Conservation (phyloP, 257 asterid species). For the Striga asiatica region DNA sequence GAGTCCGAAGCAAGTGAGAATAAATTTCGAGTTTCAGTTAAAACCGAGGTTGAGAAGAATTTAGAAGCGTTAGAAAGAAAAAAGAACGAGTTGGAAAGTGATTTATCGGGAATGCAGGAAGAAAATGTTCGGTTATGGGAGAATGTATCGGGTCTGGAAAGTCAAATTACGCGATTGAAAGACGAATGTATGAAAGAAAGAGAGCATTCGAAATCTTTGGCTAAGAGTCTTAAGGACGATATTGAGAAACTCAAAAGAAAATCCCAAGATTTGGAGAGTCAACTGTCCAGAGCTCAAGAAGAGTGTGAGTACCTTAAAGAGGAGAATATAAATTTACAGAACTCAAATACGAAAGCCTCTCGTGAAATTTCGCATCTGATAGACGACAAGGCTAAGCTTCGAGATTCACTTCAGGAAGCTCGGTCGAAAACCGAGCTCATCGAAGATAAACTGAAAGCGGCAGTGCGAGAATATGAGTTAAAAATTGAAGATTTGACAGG, state of each 20-base stretch:
- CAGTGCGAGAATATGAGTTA: constrained; percentile 26
- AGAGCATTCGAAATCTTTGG: constrained; percentile 21
- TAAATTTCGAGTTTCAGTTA: constrained; percentile 21
- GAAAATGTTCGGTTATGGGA: constrained; percentile 28
- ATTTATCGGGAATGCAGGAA: constrained; percentile 24
- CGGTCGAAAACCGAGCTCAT: constrained; percentile 21
- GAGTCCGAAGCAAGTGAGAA: constrained; percentile 53
- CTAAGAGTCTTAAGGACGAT: constrained; percentile 35
- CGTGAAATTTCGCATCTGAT: too few species aligned
- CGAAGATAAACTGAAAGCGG: constrained; percentile 21
- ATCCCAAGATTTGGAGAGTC: constrained; percentile 28
- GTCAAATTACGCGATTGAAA: constrained; percentile 24
- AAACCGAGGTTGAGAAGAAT: too few species aligned
- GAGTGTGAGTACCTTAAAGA: constrained; percentile 29
- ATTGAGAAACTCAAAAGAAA: constrained; percentile 23
- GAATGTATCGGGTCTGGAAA: constrained; percentile 23
- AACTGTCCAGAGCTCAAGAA: constrained; percentile 29
- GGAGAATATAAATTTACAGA: constrained; percentile 33
- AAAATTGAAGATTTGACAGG: constrained; percentile 29
- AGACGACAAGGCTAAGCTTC: too few species aligned
- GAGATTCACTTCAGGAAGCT: constrained; percentile 34
- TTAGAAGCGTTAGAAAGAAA: too few species aligned
- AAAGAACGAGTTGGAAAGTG: constrained; percentile 23
- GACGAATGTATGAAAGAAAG: constrained; percentile 33
- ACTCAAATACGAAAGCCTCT: constrained; percentile 26